These are phyloP conservation scores for Papiliotrema nemorosa DNA, from an alignment of 1,284 basidiomycete species.

Conservation along the genomic window DNA sequence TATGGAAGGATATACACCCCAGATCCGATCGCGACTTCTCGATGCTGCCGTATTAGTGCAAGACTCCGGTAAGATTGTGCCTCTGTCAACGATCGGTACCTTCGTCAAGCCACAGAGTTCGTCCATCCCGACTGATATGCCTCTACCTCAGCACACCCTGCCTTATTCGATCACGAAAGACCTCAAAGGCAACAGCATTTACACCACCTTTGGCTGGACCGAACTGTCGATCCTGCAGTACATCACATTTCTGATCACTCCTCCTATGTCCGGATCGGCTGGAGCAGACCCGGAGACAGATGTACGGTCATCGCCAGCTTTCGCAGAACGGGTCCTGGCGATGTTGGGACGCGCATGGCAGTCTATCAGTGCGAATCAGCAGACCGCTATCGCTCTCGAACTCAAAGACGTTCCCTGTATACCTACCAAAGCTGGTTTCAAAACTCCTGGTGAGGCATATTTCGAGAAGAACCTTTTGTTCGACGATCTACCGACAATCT, in stretches of 20 bases:
- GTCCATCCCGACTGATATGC: conserved; percentile 76
- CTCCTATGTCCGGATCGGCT: conserved; percentile 51
- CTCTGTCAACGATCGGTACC: conserved; percentile 65
- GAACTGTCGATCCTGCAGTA: conserved; percentile 77
- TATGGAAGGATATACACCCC: conserved; percentile 49
- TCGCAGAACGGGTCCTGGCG: conserved; percentile 77
- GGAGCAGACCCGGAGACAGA: conserved; percentile 58
- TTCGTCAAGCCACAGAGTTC: conserved; percentile 67
- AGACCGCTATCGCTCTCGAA: conserved; percentile 58
- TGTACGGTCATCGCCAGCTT: conserved; percentile 64
- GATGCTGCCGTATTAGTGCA: conserved; percentile 64
- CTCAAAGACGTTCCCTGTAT: conserved; percentile 70
- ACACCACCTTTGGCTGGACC: conserved; percentile 68
- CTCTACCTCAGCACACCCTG: conserved; percentile 72
- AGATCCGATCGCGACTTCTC: conserved; percentile 60
- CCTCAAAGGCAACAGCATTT: conserved; percentile 60
- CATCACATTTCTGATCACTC: conserved; percentile 63
- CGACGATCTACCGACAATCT: conserved; percentile 78
- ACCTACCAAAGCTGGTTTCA: conserved; percentile 78
- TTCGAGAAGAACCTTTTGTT: conserved; percentile 86
- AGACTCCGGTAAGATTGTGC: conserved; percentile 56
- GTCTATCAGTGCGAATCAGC: conserved; percentile 60
- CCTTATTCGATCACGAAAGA: conserved; percentile 66
- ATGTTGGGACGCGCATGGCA: conserved; percentile 75
- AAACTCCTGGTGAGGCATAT: conserved; percentile 72